Evolutionary conservation across 345 rosid genomes (phyloP).

Genomic region (Populus euphratica): DNA sequence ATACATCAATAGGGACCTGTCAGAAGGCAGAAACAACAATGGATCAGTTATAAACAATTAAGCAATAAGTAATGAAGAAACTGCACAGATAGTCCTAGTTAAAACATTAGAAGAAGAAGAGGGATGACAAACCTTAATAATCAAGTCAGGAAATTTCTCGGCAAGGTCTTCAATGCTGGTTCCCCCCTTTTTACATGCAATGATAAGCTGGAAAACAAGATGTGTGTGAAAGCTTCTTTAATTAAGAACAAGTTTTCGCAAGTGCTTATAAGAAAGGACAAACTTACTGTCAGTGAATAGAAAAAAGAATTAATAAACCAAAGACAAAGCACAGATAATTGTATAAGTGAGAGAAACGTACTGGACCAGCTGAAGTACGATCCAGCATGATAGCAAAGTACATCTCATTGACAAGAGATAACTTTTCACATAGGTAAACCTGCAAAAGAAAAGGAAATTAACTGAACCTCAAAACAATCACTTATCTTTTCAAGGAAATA

Average conservation of each 20-base stretch:
- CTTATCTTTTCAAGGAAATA: neutral
- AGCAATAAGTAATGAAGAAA: conserved; percentile 7
- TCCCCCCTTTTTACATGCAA: conserved; percentile 94
- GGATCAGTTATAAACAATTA: conserved; percentile 12
- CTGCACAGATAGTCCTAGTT: neutral
- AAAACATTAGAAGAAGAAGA: conserved; percentile 12
- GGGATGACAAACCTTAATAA: conserved; percentile 59
- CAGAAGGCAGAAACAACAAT: conserved; percentile 10
- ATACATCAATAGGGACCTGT: conserved; percentile 93
- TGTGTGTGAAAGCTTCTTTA: neutral
- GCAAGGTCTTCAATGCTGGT: conserved; percentile 99
- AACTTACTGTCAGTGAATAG: neutral
- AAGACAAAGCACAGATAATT: neutral
- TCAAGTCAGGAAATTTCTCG: conserved; percentile 95
- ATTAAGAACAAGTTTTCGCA: neutral
- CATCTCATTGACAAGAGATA: conserved; percentile 96
- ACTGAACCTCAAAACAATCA: neutral
- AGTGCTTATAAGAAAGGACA: conserved; percentile 1
- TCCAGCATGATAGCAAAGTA: conserved; percentile 96
- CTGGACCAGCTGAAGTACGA: conserved; percentile 95
- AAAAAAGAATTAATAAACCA: conserved; percentile 2
- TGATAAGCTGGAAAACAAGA: conserved; percentile 66
- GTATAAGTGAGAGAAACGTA: conserved; percentile 34
- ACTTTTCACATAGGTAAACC: conserved; percentile 92
- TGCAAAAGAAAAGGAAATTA: conserved; percentile 32